Base-by-base conservation (phyloP, 441 rosid genomes). In the Pelargonium citronellum region DNA sequence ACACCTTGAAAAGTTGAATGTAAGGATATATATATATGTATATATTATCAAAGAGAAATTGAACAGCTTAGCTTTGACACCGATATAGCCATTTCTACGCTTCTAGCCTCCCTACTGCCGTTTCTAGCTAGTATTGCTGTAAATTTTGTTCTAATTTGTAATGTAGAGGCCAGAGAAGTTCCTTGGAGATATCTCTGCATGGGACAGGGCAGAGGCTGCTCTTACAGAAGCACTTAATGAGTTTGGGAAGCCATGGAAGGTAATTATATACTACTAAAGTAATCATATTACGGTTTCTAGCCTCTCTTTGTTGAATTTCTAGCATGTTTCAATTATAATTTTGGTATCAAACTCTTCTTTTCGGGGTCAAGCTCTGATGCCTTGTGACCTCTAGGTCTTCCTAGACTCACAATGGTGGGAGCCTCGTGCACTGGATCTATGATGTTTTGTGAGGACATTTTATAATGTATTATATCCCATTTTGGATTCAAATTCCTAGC, bases 201-300 rank as follows among this genome's bases (percentile, higher is more conserved):
- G 98, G 99, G 86, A 91, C 46, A 87, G 78, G 83, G 99, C 99
- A 67, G 99, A 95, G 81, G 86, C 79, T 16, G 88, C 86, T 78
- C 99, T 95, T 74, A 67, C 83, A 53, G 88, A 84, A 75, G 99
- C 98, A 10, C 74, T 95, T 75, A 73, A 86, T 64, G 90, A 84
- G 75, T 89, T 86, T 81, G 97, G 96, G 74, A 87, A 91, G 84
- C 83, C 90, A 16, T 95, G 96, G 95, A 83, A 81, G 98, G 99
- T 91, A 83, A 73, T 67, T 41, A 8, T 12, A 43, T 41, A 3
- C 37, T 30, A 66, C 43, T 57, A 22, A 13, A 51, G 15, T 30
- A 30, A 30, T 4, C 37, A 30, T 4, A 30, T 30, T 30, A 30
- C 37, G 5, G 30, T 30, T 30, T 51, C 6, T 30, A 15, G 37